Conservation (phyloP, 768 basidiomycete genomes). For the Russula sp. region DNA sequence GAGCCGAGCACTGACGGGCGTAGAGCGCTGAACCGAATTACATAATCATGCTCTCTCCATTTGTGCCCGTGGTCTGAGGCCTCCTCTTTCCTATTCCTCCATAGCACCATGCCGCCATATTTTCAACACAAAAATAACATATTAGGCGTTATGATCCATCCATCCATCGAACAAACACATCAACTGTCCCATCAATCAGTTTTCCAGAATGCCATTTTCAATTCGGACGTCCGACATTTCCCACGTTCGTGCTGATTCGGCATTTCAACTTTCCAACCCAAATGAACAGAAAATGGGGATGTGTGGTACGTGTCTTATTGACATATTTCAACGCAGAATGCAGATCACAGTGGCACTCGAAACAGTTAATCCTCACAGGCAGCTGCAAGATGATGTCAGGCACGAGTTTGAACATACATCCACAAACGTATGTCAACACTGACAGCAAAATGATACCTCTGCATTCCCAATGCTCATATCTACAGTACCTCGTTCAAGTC, state of each 20-base stretch:
- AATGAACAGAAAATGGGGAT: background rate
- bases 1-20: background rate
- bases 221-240: background rate
- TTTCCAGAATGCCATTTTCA: background rate
- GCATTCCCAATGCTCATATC: background rate
- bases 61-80: too few relatives aligned
- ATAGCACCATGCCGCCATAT: background rate
- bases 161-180: background rate
- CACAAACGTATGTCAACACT: background rate
- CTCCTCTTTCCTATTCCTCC: background rate
- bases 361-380: background rate
- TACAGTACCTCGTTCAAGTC: background rate
- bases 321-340: background rate
- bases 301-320: background rate
- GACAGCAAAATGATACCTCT: background rate
- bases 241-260: too few relatives aligned
- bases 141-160: conserved; percentile 3
- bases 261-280: background rate
- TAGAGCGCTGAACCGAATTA: background rate
- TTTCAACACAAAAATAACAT: background rate
- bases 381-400: background rate
- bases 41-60: background rate
- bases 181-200: background rate
- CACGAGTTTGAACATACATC: background rate
- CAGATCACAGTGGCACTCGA: background rate